Conservation (phyloP, 768 basidiomycete genomes). For the Suillus lakei region DNA sequence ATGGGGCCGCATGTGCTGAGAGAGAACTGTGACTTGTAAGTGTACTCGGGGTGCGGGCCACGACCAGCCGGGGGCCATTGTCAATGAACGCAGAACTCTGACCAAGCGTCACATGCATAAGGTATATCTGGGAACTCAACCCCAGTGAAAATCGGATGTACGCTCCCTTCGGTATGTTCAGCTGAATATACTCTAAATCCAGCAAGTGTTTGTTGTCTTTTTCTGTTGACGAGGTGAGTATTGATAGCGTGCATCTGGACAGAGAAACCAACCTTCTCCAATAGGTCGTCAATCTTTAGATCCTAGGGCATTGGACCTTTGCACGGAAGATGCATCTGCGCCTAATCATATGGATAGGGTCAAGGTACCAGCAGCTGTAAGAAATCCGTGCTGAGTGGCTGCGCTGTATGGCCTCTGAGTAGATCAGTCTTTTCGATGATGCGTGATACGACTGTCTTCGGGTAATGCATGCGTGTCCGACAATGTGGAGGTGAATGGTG, state of each 20-base stretch:
- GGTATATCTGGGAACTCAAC: not conserved
- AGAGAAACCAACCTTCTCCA: conserved; percentile 80
- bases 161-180: conserved; percentile 97
- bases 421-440: too few relatives aligned
- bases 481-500: too few relatives aligned
- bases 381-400: too few relatives aligned
- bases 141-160: too few relatives aligned
- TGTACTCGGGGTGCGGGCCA: not conserved
- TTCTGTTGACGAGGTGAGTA: conserved; percentile 59
- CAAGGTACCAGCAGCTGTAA: too few relatives aligned
- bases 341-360: too few relatives aligned
- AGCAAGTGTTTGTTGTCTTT: conserved; percentile 97
- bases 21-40: not conserved
- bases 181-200: conserved; percentile 96
- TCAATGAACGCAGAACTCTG: not conserved
- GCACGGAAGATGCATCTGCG: too few relatives aligned
- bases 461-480: too few relatives aligned
- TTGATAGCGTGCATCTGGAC: conserved; percentile 2
- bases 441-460: too few relatives aligned
- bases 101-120: not conserved
- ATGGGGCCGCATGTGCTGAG: not conserved
- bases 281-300: conserved; percentile 95
- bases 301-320: too few relatives aligned
- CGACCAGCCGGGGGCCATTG: not conserved
- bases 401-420: too few relatives aligned